Conservation (phyloP, 306 rosid genomes). For the Rubus parviflorus region DNA sequence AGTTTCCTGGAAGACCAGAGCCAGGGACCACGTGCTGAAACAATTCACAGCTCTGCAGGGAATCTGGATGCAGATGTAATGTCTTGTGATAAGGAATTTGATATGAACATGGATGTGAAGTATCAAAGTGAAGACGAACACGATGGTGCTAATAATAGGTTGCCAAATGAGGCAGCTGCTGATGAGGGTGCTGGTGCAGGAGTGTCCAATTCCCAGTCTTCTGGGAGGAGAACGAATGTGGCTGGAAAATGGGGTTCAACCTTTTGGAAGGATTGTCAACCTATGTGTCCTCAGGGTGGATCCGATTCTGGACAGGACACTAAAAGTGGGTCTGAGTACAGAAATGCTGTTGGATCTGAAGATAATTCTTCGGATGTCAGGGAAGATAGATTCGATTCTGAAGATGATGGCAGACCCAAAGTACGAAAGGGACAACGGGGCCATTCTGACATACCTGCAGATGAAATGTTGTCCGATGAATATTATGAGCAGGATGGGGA, state of each 20-base stretch:
- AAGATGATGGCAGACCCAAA: slow-evolving; percentile 68
- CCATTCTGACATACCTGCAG: slow-evolving; percentile 83
- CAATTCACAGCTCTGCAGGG: slow-evolving; percentile 53
- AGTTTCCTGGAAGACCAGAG: slow-evolving; percentile 65
- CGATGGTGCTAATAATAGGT: slow-evolving; percentile 44
- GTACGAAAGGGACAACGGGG: slow-evolving; percentile 65
- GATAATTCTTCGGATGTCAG: slow-evolving; percentile 66
- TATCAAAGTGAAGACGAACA: slow-evolving; percentile 78
- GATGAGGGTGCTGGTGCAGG: slow-evolving; percentile 48
- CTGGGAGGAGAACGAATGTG: slow-evolving; percentile 64
- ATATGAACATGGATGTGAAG: slow-evolving; percentile 72
- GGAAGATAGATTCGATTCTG: slow-evolving; percentile 71
- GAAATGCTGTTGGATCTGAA: slow-evolving; percentile 65
- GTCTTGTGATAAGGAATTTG: slow-evolving; percentile 78
- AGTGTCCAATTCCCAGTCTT: slow-evolving; percentile 49
- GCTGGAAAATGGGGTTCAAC: slow-evolving; percentile 93
- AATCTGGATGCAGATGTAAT: slow-evolving; percentile 56
- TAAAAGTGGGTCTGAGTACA: slow-evolving; percentile 70
- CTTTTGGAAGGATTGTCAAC: slow-evolving; percentile 97
- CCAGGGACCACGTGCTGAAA: slow-evolving; percentile 57
- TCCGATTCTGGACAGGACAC: slow-evolving; percentile 81
- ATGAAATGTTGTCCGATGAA: slow-evolving; percentile 96
- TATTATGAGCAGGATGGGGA: slow-evolving; percentile 98
- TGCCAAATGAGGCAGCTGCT: slow-evolving; percentile 57
- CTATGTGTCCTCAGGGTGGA: slow-evolving; percentile 62